Evolutionary conservation across 1,284 basidiomycete genomes (phyloP), one percentile per base, ranked within the genome.

Genomic region (Boletellus deceptivus): DNA sequence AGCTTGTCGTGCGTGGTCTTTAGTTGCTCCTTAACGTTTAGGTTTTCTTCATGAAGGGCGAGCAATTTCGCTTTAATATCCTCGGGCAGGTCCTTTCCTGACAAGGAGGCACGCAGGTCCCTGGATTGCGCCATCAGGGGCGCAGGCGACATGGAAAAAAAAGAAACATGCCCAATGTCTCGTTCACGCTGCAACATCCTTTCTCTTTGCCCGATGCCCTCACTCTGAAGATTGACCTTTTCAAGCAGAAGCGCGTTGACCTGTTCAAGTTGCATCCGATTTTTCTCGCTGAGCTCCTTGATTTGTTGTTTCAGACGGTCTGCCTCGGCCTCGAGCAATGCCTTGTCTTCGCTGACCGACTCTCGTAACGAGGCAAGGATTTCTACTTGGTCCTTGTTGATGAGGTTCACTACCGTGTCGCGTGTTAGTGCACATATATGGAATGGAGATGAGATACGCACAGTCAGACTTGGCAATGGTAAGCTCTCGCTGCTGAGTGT

Each of bases 191-290:
- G 84, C 34, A 96, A 73, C 79, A 91, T 84, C 65, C 76, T 82
- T 64, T 95, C 93, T 52, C 91, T 76, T 61, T 92, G 89, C 27
- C 84, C 84, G 57, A 95, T 91, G 22, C 89, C 85, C 43, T 93
- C 89, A 57, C 83, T 86, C 69, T 97, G 95, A 42, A 97, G 70
- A 59, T 82, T 90, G 51, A 97, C 87, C 74, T 98, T 98, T 68
- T 98, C 95, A 49, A 96, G 75, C 3, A 98, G 73, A 34, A 98
- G 75, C 6, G 71, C 79, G 59, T 94, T 93, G 65, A 94, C 83
- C 68, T 96, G 92, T 71, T 95, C 92, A 38, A 94, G 80, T 63
- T 95, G 91, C 85, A 94, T 91, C 61, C 85, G 80, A 67, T 89
- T 91, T 76, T 92, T 93, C 59, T 96, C 93, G 38, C 74, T 74